These are phyloP conservation scores for Hyaloscypha hepaticicola DNA, from an alignment of 495 filamentous ascomycete species.

Conservation along the genomic window DNA sequence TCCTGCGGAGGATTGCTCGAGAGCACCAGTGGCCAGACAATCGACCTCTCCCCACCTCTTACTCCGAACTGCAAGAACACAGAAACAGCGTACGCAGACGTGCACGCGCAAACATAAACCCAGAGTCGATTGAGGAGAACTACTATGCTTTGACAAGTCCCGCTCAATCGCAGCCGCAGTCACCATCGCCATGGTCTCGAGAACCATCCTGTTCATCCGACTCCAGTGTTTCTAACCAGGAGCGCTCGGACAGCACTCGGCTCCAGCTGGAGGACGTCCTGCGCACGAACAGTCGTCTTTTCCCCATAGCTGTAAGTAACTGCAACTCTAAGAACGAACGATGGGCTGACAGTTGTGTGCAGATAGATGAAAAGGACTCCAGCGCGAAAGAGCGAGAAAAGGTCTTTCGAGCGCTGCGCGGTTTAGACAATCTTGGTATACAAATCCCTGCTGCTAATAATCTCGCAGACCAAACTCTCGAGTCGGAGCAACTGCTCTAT, in stretches of 20 bases:
- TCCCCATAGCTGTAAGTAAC: neutral
- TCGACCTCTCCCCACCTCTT: neutral
- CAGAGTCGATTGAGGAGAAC: neutral
- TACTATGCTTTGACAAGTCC: neutral
- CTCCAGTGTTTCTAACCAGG: neutral
- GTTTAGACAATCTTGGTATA: neutral
- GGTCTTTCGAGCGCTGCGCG: neutral
- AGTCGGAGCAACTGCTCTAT: neutral
- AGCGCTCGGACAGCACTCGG: neutral
- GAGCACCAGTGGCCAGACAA: neutral
- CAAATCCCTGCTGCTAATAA: neutral
- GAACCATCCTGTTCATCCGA: neutral
- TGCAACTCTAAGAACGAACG: neutral
- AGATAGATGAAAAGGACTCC: neutral
- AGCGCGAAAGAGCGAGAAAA: neutral
- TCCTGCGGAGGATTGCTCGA: neutral
- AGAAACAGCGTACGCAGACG: neutral
- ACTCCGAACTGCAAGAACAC: conserved; percentile 1
- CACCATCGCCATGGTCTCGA: neutral
- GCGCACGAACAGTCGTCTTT: neutral
- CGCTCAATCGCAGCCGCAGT: neutral
- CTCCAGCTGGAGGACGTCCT: neutral
- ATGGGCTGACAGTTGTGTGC: neutral
- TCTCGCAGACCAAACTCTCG: neutral
- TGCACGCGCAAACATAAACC: neutral